These are phyloP conservation scores for Paramecium sexaurelia DNA, from an alignment of 73 alveolate genomes.

Conservation along the genomic window DNA sequence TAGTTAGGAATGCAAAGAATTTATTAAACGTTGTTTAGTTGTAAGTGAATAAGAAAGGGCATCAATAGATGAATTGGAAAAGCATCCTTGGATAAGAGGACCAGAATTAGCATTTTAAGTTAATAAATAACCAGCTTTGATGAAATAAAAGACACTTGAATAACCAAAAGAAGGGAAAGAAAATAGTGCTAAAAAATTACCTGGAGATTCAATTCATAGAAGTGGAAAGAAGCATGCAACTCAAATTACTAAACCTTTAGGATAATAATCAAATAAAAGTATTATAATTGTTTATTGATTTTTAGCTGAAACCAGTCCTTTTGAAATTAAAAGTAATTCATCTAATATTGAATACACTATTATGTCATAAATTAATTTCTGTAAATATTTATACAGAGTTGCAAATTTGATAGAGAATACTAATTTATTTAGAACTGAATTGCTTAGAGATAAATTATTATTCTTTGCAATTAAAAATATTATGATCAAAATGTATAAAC, in stretches of 20 bases:
- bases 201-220: background rate
- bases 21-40: conserved; percentile 47
- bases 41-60: conserved; percentile 60
- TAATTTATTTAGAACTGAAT: conserved; percentile 2
- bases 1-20: conserved; percentile 64
- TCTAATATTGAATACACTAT: conserved; percentile 34
- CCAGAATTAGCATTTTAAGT: conserved; percentile 40
- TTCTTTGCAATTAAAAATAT: conserved; percentile 59
- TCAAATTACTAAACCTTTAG: background rate
- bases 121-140: background rate
- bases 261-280: background rate
- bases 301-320: conserved; percentile 10
- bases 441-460: conserved; percentile 29
- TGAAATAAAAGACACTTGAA: conserved; percentile 37
- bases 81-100: conserved; percentile 58
- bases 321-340: background rate
- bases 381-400: conserved; percentile 57
- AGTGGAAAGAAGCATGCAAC: conserved; percentile 42
- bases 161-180: conserved; percentile 44
- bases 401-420: conserved; percentile 36
- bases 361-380: conserved; percentile 52
- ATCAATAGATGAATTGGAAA: conserved; percentile 55
- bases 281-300: background rate
- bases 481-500: conserved; percentile 58
- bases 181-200: background rate